Conservation (phyloP, 257 asterid species). For the Ophiorrhiza pumila region DNA sequence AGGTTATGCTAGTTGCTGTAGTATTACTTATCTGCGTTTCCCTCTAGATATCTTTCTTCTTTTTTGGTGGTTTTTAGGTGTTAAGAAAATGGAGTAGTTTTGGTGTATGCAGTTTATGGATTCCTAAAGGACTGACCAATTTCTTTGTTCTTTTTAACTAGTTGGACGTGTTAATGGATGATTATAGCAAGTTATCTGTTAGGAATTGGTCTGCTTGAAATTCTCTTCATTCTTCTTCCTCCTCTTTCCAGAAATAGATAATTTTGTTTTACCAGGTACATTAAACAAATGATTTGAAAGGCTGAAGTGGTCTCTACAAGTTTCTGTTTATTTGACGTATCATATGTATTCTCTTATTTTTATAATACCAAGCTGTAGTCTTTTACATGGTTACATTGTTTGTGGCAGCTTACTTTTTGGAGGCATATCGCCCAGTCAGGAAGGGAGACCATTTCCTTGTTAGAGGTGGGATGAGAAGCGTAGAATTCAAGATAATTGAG, state of each 20-base stretch:
- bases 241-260: background rate
- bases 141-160: background rate
- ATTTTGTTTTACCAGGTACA: background rate
- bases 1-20: background rate
- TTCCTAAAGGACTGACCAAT: background rate
- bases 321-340: too few relatives aligned
- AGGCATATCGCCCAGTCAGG: constrained; percentile 65
- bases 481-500: constrained; percentile 60
- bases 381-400: background rate
- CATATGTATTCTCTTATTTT: background rate
- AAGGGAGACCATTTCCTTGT: constrained; percentile 63
- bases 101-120: background rate
- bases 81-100: background rate
- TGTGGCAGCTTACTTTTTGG: constrained; percentile 59
- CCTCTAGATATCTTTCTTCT: background rate
- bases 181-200: background rate
- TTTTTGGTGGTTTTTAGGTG: background rate
- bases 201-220: background rate
- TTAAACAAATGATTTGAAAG: background rate
- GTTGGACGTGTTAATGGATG: background rate
- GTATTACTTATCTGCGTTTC: background rate
- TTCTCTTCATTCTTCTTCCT: background rate
- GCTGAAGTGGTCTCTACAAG: background rate
- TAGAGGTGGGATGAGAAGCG: constrained; percentile 74
- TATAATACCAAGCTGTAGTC: background rate